Percentiles rank a stretch among this genome's conserved stretches.
Evolutionary conservation across 1,284 basidiomycete genomes (phyloP).

Genomic region (Irpex rosettiformis): DNA sequence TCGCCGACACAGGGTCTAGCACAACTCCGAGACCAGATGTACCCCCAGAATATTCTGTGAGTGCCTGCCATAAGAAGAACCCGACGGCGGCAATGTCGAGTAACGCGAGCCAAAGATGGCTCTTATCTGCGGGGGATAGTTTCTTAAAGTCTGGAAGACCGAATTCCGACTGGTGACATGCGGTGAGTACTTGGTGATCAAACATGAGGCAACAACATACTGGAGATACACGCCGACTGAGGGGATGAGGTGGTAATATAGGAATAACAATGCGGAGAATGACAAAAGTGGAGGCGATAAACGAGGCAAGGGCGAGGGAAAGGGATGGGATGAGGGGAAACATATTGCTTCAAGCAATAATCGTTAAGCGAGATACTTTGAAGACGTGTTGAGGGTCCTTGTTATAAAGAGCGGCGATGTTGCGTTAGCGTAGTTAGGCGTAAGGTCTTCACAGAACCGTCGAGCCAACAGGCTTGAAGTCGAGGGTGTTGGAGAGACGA

Average conservation of each 20-base stretch:
- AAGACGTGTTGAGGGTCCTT: slow-evolving; percentile 17
- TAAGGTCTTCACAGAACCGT: slow-evolving; percentile 34
- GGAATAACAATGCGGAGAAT: slow-evolving; percentile 70
- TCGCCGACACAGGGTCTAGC: slow-evolving; percentile 45
- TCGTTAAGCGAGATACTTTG: slow-evolving; percentile 17
- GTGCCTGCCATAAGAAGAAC: slow-evolving; percentile 62
- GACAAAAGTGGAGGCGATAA: slow-evolving; percentile 65
- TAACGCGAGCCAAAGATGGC: slow-evolving; percentile 65
- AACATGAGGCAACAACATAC: slow-evolving; percentile 36
- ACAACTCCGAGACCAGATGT: slow-evolving; percentile 40
- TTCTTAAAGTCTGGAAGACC: slow-evolving; percentile 63
- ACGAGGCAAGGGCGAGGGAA: slow-evolving; percentile 63
- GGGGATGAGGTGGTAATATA: slow-evolving; percentile 63
- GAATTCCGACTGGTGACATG: slow-evolving; percentile 55
- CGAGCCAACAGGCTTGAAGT: slow-evolving; percentile 23
- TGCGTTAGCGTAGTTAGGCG: slow-evolving; percentile 29
- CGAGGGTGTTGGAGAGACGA: slow-evolving; percentile 27
- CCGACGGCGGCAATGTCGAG: slow-evolving; percentile 58
- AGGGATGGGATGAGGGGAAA: slow-evolving; percentile 63
- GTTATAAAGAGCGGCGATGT: slow-evolving; percentile 29
- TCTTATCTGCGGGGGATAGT: slow-evolving; percentile 62
- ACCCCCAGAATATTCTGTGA: slow-evolving; percentile 47
- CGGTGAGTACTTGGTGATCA: slow-evolving; percentile 3
- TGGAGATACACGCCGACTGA: slow-evolving; percentile 66
- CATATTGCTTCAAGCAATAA: slow-evolving; percentile 37